These are phyloP conservation scores for Colletotrichum chlorophyti DNA, from an alignment of 2,329 filamentous ascomycete species.

Conservation along the genomic window DNA sequence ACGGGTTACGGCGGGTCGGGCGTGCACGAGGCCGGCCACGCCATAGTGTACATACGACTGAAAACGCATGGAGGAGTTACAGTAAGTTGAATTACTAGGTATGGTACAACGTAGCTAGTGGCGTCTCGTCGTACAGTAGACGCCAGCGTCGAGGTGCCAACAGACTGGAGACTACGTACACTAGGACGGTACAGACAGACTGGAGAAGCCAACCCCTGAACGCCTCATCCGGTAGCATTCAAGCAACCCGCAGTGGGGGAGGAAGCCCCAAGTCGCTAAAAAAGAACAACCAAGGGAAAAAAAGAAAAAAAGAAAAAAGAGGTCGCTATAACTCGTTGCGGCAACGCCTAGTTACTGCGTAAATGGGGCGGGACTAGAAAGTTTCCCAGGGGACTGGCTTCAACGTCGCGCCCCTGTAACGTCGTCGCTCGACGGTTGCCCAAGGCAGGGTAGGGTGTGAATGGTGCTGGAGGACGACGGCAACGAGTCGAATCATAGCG, in stretches of 20 bases:
- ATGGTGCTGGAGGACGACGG: not conserved
- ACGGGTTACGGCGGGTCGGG: no score
- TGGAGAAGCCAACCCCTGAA: not conserved
- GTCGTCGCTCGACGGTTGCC: slow-evolving; percentile 1
- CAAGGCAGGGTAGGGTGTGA: not conserved
- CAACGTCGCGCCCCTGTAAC: slow-evolving; percentile 20
- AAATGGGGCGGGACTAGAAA: slow-evolving; percentile 14
- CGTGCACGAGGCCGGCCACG: no score
- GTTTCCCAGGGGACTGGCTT: slow-evolving; percentile 2
- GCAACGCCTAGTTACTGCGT: slow-evolving; percentile 26
- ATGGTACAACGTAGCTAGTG: no score
- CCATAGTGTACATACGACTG: no score
- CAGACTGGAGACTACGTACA: no score
- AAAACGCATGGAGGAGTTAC: no score
- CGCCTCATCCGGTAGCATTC: slow-evolving; percentile 17
- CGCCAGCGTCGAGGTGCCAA: no score
- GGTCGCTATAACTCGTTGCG: slow-evolving; percentile 17
- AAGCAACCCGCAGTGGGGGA: not conserved
- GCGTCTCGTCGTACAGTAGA: no score
- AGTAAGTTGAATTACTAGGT: no score
- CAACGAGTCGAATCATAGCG: slow-evolving; percentile 8
- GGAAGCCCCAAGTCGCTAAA: no score
- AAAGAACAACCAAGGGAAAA: no score
- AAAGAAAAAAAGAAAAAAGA: no score
- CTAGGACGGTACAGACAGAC: not conserved